phyloP scores from a whole-genome alignment of 805 yeast species.

The Suhomyces sp. region DNA sequence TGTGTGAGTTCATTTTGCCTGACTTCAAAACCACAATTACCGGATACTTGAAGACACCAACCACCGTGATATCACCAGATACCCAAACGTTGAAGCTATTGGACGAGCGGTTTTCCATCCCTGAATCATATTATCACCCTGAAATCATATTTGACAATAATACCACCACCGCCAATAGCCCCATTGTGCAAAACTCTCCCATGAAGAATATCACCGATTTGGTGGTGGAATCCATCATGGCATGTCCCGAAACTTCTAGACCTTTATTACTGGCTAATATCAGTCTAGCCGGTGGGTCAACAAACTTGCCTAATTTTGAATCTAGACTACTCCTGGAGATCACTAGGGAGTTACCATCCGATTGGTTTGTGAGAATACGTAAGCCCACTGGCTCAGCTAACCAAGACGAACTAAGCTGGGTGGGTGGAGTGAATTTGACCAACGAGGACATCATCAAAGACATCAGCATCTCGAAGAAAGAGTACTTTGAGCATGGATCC shows the following conservation, averaged over 20 bases:
- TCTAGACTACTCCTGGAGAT: constrained; percentile 60
- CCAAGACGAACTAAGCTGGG: constrained; percentile 33
- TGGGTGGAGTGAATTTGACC: constrained; percentile 32
- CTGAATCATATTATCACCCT: constrained; percentile 86
- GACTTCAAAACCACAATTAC: constrained; percentile 76
- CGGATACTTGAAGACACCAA: constrained; percentile 58
- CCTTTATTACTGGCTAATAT: constrained; percentile 81
- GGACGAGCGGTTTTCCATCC: constrained; percentile 86
- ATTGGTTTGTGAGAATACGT: constrained; percentile 57
- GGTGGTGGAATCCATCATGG: constrained; percentile 62
- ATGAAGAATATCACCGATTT: constrained; percentile 75
- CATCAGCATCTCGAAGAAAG: constrained; percentile 67
- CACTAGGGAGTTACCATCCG: constrained; percentile 65
- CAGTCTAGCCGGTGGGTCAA: constrained; percentile 78
- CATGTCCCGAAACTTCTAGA: constrained; percentile 68
- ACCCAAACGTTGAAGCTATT: constrained; percentile 63
- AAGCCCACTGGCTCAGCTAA: constrained; percentile 13
- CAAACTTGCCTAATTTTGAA: constrained; percentile 65
- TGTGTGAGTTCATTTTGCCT: constrained; percentile 78
- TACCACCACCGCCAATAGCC: constrained; percentile 22
- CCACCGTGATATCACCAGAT: constrained; percentile 27
- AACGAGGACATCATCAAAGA: constrained; percentile 44
- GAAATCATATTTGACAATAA: constrained; percentile 49
- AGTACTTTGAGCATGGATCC: constrained; percentile 83
- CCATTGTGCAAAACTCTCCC: constrained; percentile 44